Evolutionary conservation across 228 moss, liverwort and hornwort genomes (phyloP), one percentile per base, ranked within the genome.

Genomic region (Sphagnum fallax): DNA sequence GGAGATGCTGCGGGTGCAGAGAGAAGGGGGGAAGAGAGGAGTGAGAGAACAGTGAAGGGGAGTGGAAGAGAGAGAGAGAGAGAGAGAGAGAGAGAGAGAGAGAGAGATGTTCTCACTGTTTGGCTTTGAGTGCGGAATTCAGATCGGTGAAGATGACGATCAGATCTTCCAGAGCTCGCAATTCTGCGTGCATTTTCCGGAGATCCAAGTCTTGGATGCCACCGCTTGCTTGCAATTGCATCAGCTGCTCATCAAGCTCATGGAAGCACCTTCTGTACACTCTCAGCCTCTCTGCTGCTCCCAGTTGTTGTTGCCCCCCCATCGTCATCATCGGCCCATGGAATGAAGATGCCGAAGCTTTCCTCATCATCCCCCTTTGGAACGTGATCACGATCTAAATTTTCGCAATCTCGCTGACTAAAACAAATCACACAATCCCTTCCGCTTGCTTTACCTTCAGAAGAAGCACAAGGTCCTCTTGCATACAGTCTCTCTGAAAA

Each of bases 131-230:
- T 8, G 73, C 71, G 16, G 83, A 72, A 60, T 77, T 83, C 52
- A 89, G 75, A 73, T 83, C 81, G 70, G 89, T 83, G 77, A 89
- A 89, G 73, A 81, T 69, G 73, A 89, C 83, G 71, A 89, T 86
- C 53, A 89, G 80, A 61, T 89, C 89, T 77, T 89, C 89, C 79
- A 89, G 67, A 69, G 66, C 78, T 12, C 79, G 77, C 63, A 86
- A 60, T 68, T 89, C 89, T 64, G 70, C 75, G 52, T 81, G 81
- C 75, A 89, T 65, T 48, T 11, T 62, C 11, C 71, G 80, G 60
- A 64, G 61, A 13, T 83, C 83, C 10, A 64, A n/a, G 50, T 81
- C 77, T 55, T 78, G 66, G 16, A 78, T 75, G 53, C 78, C 76
- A 50, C 48, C 74, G 32, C 32, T 32, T 32, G 32, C 32, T 70